Percentiles rank a stretch among this genome's conserved stretches.
phyloP scores from a whole-genome alignment of 768 basidiomycete genomes.

The Pisolithus tinctorius region DNA sequence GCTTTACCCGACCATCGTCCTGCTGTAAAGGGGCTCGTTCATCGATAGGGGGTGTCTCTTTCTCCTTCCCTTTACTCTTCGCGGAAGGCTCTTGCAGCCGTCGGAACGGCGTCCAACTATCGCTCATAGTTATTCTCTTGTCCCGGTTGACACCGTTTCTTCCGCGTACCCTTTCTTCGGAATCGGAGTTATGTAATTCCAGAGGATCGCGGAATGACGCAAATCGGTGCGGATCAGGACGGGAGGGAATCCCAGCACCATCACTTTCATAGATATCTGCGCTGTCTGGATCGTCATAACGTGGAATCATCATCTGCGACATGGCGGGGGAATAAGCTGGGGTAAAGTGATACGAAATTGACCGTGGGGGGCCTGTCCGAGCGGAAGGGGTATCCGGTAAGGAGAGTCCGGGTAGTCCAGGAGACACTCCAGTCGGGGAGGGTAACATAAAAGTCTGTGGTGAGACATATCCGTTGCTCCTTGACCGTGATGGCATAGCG shows the following conservation, averaged over 20 bases:
- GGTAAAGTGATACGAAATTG: slow-evolving; percentile 60
- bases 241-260: slow-evolving; percentile 28
- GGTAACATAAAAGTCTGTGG: slow-evolving; percentile 7
- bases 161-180: slow-evolving; percentile 37
- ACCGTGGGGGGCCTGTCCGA: slow-evolving; percentile 69
- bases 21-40: slow-evolving; percentile 15
- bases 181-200: slow-evolving; percentile 31
- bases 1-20: slow-evolving; percentile 21
- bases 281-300: slow-evolving; percentile 22
- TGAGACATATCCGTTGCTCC: slow-evolving; percentile 8
- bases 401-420: slow-evolving; percentile 1
- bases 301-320: slow-evolving; percentile 20
- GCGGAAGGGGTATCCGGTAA: slow-evolving; percentile 45
- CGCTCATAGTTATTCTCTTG: slow-evolving; percentile 32
- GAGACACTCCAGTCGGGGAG: slow-evolving; percentile 4
- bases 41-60: slow-evolving; percentile 25
- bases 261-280: slow-evolving; percentile 26
- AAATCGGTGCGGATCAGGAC: slow-evolving; percentile 11
- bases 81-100: slow-evolving; percentile 50
- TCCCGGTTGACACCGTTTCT: slow-evolving; percentile 42
- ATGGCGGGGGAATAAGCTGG: slow-evolving; percentile 34
- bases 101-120: slow-evolving; percentile 47
- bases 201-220: slow-evolving; percentile 57
- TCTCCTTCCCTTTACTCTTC: slow-evolving; percentile 32
- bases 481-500: neutral